Percentiles rank a stretch among this genome's conserved stretches.
phyloP scores from a whole-genome alignment of 768 basidiomycete species.

The Erythrobasidium yunnanense region DNA sequence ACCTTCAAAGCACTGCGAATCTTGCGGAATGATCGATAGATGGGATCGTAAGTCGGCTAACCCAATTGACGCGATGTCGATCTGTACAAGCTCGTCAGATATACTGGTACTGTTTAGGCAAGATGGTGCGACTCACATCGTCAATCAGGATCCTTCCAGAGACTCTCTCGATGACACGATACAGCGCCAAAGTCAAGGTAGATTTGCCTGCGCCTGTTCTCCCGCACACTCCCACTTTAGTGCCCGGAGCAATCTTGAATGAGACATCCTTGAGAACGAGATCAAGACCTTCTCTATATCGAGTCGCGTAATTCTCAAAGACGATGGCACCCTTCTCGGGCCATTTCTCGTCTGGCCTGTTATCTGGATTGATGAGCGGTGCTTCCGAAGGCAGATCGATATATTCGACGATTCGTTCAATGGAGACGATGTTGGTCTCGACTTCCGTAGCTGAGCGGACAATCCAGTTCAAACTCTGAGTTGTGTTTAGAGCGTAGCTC shows the following conservation, averaged over 20 bases:
- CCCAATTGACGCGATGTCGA: slow-evolving; percentile 45
- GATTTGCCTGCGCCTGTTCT: slow-evolving; percentile 46
- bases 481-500: slow-evolving; percentile 8
- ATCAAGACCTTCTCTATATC: slow-evolving; percentile 71
- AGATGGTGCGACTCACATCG: slow-evolving; percentile 38
- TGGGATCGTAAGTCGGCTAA: slow-evolving; percentile 41
- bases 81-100: slow-evolving; percentile 2
- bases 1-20: slow-evolving; percentile 36
- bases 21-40: slow-evolving; percentile 61
- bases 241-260: slow-evolving; percentile 57
- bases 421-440: slow-evolving; percentile 71
- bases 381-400: slow-evolving; percentile 64
- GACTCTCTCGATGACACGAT: slow-evolving; percentile 52
- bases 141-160: slow-evolving; percentile 54
- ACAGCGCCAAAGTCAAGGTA: slow-evolving; percentile 44
- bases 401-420: slow-evolving; percentile 77
- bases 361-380: slow-evolving; percentile 41
- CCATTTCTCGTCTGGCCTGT: slow-evolving; percentile 54
- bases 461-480: slow-evolving; percentile 29
- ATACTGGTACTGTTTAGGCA: not conserved
- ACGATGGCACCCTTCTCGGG: slow-evolving; percentile 61
- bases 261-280: slow-evolving; percentile 66
- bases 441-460: slow-evolving; percentile 49
- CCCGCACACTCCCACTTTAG: slow-evolving; percentile 74
- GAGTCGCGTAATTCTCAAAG: slow-evolving; percentile 60